Conservation (phyloP, 1,139 yeast species). For the Taphrina sp. region DNA sequence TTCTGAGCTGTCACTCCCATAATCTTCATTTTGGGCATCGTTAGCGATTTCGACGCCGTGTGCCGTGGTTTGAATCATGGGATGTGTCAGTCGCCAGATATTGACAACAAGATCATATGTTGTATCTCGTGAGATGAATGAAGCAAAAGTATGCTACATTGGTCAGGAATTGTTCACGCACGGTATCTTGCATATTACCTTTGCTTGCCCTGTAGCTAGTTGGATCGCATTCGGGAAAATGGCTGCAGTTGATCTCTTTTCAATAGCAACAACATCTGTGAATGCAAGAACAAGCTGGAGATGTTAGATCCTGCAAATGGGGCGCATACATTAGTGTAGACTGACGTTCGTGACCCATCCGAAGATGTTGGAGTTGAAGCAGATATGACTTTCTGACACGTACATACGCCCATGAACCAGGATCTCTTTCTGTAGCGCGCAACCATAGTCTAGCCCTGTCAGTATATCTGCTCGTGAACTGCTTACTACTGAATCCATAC, state of each 20-base stretch:
- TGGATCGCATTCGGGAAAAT: constrained; percentile 86
- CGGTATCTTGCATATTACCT: background rate
- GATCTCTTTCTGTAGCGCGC: constrained; percentile 86
- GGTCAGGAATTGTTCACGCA: background rate
- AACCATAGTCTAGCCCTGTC: constrained; percentile 62
- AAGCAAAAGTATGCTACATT: constrained; percentile 70
- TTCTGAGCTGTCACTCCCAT: constrained; percentile 31
- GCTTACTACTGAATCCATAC: background rate
- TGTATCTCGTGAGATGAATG: constrained; percentile 77
- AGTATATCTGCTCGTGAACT: background rate
- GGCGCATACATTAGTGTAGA: background rate
- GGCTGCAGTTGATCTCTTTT: constrained; percentile 80
- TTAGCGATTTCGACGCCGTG: constrained; percentile 49
- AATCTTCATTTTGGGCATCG: constrained; percentile 39
- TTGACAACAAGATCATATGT: constrained; percentile 63
- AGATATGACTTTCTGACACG: constrained; percentile 72
- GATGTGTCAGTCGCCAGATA: constrained; percentile 44
- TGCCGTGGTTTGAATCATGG: constrained; percentile 46
- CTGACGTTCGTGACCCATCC: constrained; percentile 80
- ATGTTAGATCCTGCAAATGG: background rate
- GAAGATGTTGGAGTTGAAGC: constrained; percentile 86
- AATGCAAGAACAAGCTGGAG: constrained; percentile 58
- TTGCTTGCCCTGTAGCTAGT: constrained; percentile 62
- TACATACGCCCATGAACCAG: constrained; percentile 88
- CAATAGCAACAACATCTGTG: constrained; percentile 68